phyloP scores from a whole-genome alignment of 495 filamentous ascomycete genomes.

The Talaromyces trachyspermus region DNA sequence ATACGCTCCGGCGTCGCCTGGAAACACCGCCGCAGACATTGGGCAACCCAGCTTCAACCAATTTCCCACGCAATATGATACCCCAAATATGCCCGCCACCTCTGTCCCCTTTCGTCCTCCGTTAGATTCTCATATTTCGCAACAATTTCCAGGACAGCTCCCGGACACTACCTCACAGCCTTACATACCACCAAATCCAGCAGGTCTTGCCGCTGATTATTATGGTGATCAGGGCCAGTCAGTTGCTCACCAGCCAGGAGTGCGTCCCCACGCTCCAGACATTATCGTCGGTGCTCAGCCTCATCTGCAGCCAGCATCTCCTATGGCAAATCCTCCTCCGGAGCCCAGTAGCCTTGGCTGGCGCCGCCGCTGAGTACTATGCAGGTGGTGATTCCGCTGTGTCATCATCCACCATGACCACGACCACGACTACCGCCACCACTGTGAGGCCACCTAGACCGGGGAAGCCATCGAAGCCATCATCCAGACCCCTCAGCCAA shows the following conservation, averaged over 20 bases:
- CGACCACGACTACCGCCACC: slow-evolving; percentile 14
- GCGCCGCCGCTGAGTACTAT: slow-evolving; percentile 46
- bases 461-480: slow-evolving; percentile 19
- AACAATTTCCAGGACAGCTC: slow-evolving; percentile 55
- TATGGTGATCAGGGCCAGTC: slow-evolving; percentile 61
- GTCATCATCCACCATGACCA: no score
- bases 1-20: slow-evolving; percentile 12
- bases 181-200: slow-evolving; percentile 46
- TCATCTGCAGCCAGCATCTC: slow-evolving; percentile 43
- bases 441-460: slow-evolving; percentile 21
- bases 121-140: slow-evolving; percentile 45
- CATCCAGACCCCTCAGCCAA: slow-evolving; percentile 11
- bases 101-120: slow-evolving; percentile 16
- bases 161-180: slow-evolving; percentile 35
- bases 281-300: slow-evolving; percentile 45
- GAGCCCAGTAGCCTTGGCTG: slow-evolving; percentile 46
- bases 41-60: slow-evolving; percentile 36
- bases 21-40: slow-evolving; percentile 25
- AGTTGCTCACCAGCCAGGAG: slow-evolving; percentile 52
- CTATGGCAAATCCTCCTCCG: slow-evolving; percentile 38
- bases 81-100: slow-evolving; percentile 14
- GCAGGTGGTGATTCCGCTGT: slow-evolving; percentile 11
- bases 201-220: slow-evolving; percentile 58
- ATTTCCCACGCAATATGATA: slow-evolving; percentile 36
- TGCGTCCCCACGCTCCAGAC: slow-evolving; percentile 44